Evolutionary conservation across 2,329 filamentous ascomycete genomes (phyloP).

Genomic region (Pseudogymnoascus sp.): DNA sequence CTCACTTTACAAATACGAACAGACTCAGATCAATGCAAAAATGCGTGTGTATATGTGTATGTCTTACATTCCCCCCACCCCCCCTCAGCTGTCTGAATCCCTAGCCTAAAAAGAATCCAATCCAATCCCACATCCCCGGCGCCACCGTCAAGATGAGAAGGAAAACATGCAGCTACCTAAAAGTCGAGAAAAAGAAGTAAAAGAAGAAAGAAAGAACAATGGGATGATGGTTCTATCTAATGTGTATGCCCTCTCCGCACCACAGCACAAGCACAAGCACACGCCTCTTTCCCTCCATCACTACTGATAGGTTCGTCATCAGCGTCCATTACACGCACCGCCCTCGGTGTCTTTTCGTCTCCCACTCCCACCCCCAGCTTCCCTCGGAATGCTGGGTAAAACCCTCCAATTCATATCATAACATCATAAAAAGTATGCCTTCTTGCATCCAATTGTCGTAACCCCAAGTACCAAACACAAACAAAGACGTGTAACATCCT

Average conservation of each 20-base stretch:
- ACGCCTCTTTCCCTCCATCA: neutral
- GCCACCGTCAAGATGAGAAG: neutral
- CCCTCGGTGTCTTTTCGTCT: neutral
- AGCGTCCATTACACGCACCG: constrained; percentile 3
- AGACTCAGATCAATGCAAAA: neutral
- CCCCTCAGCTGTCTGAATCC: neutral
- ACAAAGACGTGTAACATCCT: neutral
- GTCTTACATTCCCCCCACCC: neutral
- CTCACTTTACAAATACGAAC: neutral
- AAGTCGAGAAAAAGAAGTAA: neutral
- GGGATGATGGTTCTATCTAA: neutral
- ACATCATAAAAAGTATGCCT: neutral
- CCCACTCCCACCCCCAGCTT: neutral
- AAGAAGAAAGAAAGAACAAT: neutral
- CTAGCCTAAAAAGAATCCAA: neutral
- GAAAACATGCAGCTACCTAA: neutral
- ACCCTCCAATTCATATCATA: neutral
- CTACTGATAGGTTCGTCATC: neutral
- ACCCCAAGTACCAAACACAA: neutral
- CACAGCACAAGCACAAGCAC: neutral
- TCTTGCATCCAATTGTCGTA: neutral
- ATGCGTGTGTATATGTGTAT: neutral
- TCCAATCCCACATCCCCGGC: neutral
- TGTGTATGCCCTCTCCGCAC: neutral
- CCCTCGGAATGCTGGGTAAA: neutral